Evolutionary conservation across 176 grass and related monocot genomes (phyloP), one percentile per base, ranked within the genome.

Genomic region (Phoenix roebelenii): DNA sequence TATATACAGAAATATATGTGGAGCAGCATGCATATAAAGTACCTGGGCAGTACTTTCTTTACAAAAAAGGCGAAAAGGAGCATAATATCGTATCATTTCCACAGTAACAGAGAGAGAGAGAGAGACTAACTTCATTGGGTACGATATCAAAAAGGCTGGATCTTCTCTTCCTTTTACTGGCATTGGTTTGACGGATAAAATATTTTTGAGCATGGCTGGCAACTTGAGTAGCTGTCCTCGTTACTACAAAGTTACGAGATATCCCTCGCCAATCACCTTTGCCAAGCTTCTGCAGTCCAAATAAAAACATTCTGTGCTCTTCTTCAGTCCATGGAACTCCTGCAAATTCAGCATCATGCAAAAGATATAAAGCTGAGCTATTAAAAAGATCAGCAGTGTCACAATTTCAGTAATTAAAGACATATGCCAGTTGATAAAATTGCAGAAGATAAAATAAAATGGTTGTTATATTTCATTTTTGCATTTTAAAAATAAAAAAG

Each of bases 231-330:
- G 80, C 80, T 18, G 79, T 88, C 76, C 85, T 83, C 1, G 85
- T 76, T 65, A 61, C 30, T 25, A 88, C 79, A 7, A 72, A 83
- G 30, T 53, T 73, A 56, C 80, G 85, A 14, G 85, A 80, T 80
- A 88, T 88, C 58, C 79, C 79, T 7, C 76, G 79, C 85, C 85
- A 88, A 83, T 83, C 79, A 73, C 85, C 85, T 76, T 72, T 88
- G 55, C 79, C 85, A 69, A 88, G 71, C 29, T 73, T 83, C n/a
- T 60, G 58, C 64, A 88, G 48, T 23, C 85, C 85, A 68, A 83
- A 50, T 44, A 88, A 57, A 25, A 88, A 83, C 48, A 61, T 88
- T 73, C 79, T 88, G 59, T 88, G 85, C 39, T 88, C 85, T 58
- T 88, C 80, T 66, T 83, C 85, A 50, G 85, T 79, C 85, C 85